Conservation (phyloP, 2,329 filamentous ascomycete species). For the Hypoxylon sp. region DNA sequence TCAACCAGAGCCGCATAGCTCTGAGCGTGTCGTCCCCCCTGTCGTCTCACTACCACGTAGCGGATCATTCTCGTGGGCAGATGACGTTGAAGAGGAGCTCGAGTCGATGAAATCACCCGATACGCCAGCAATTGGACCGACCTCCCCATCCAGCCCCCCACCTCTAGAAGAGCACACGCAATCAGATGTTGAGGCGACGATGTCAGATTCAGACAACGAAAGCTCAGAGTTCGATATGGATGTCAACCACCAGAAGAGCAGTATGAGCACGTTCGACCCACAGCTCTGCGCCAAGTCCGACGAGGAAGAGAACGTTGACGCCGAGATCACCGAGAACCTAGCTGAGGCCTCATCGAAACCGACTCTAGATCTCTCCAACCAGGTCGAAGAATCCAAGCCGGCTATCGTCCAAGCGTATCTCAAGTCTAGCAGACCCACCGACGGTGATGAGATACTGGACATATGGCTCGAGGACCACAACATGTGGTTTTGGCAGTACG, state of each 20-base stretch:
- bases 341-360: background rate
- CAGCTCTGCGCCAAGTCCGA: background rate
- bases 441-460: slow-evolving; percentile 20
- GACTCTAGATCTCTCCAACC: background rate
- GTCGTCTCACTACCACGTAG: background rate
- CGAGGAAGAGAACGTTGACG: background rate
- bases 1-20: too few species aligned
- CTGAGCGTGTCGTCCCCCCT: background rate
- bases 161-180: background rate
- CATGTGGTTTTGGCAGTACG: slow-evolving; percentile 41
- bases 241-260: background rate
- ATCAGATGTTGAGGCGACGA: background rate
- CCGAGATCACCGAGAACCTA: background rate
- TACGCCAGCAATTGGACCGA: background rate
- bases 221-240: slow-evolving; percentile 16
- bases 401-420: slow-evolving; percentile 1
- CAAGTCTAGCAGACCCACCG: background rate
- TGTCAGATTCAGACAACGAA: background rate
- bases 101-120: background rate
- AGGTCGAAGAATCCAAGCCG: background rate
- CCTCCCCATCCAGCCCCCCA: background rate
- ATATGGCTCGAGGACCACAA: slow-evolving; percentile 14
- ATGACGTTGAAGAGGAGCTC: slow-evolving; percentile 26
- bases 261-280: background rate
- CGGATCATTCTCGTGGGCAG: slow-evolving; percentile 29